These are phyloP conservation scores for Ettlia oleoabundans DNA, from an alignment of 139 green algal species.

Conservation along the genomic window DNA sequence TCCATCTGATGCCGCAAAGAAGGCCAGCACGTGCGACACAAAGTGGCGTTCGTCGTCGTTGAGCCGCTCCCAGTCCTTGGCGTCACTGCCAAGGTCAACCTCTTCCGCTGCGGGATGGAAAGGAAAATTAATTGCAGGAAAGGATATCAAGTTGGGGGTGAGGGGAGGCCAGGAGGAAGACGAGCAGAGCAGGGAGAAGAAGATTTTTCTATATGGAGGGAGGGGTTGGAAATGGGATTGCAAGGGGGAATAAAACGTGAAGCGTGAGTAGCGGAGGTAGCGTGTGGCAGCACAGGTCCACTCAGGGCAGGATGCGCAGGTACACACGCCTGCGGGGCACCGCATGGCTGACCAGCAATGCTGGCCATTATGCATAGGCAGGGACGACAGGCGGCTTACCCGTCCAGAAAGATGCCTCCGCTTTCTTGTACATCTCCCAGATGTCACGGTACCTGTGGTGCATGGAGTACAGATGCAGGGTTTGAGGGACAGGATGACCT, in stretches of 20 bases:
- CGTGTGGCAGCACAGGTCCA: too few species aligned
- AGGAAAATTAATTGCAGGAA: not conserved
- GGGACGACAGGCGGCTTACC: constrained; percentile 88
- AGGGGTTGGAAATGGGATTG: too few species aligned
- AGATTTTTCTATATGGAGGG: too few species aligned
- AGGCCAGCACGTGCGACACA: constrained; percentile 96
- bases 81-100: constrained; percentile 94
- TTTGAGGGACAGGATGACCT: too few species aligned
- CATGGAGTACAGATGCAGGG: not conserved
- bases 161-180: not conserved
- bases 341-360: too few species aligned
- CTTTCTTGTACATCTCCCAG: constrained; percentile 98
- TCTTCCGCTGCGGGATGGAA: constrained; percentile 80
- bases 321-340: too few species aligned
- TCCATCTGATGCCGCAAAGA: constrained; percentile 97
- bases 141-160: not conserved
- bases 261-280: too few species aligned
- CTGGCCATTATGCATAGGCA: too few species aligned
- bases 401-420: constrained; percentile 95
- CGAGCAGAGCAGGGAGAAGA: too few species aligned
- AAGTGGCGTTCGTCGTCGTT: constrained; percentile 94
- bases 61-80: constrained; percentile 92
- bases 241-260: too few species aligned
- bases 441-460: constrained; percentile 46
- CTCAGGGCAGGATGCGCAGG: too few species aligned